Evolutionary conservation across 495 filamentous ascomycete species (phyloP), one percentile per base, ranked within the genome.

Genomic region (Trichoderma asperelloides): DNA sequence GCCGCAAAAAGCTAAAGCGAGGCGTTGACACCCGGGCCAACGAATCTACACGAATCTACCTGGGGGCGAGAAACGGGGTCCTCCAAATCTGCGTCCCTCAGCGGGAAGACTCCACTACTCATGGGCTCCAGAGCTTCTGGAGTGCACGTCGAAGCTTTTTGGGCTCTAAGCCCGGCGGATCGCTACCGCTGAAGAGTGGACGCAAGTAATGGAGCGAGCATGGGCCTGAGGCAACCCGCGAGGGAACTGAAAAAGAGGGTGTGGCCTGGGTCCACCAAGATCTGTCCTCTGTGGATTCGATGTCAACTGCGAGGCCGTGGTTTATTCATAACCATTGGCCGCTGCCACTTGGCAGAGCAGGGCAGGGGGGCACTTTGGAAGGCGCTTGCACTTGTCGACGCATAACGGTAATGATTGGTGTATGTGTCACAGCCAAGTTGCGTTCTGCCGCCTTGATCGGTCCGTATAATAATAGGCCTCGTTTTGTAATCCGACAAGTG

Each of bases 51-150:
- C 33, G 33, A 51, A 51, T 51, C 47, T 51, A n/a, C 55, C 55
- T 60, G 55, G 55, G 55, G 55, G 55, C 55, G 55, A 60, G 55
- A 60, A 60, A 60, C 25, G 55, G 55, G 55, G 55, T 30, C 55
- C 21, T 60, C 25, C 55, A 60, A 60, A 60, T 60, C 55, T 60
- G 55, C 55, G 27, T 60, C 27, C 55, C 55, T 60, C 55, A 51
- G 55, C 55, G 55, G 55, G 55, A 60, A 60, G 55, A 60, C 55
- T 30, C 55, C 55, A 60, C 55, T 25, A 12, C 55, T 60, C 55
- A 30, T 28, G 21, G 55, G 55, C 55, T 64, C 40, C 62, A 43
- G 62, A 25, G 62, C 62, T 64, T 64, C 62, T 64, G 62, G 62
- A 64, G 21, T 39, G 30, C 6, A 21, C 28, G 62, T 64, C 62